Evolutionary conservation across 129 eudicot species (phyloP).

Genomic region (Cynara cardunculus): DNA sequence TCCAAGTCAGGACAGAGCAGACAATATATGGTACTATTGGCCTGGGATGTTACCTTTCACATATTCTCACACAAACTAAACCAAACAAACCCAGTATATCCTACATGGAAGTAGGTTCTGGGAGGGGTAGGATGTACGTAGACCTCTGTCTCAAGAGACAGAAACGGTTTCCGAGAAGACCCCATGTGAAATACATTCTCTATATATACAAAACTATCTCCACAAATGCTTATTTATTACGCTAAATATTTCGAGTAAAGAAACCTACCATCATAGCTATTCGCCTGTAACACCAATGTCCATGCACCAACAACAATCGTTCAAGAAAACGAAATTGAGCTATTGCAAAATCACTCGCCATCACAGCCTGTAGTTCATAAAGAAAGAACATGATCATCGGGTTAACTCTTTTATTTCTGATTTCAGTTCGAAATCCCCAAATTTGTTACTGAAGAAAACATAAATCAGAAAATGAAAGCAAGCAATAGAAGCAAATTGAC

Average conservation of each 20-base stretch:
- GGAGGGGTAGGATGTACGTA: not conserved
- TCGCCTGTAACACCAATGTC: constrained; percentile 99
- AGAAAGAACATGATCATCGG: constrained; percentile 5
- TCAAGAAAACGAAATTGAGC: constrained; percentile 94
- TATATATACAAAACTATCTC: not conserved
- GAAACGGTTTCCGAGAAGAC: not conserved
- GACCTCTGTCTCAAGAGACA: not conserved
- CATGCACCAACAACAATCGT: constrained; percentile 87
- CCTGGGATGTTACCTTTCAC: too few relatives aligned
- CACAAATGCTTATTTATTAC: not conserved
- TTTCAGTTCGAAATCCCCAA: not conserved
- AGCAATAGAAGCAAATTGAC: constrained; percentile 27
- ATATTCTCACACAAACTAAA: not conserved
- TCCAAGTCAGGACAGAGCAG: too few relatives aligned
- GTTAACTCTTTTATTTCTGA: not conserved
- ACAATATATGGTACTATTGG: too few relatives aligned
- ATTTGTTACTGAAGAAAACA: not conserved
- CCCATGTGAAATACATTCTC: not conserved
- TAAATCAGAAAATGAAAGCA: not conserved
- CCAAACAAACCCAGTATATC: not conserved
- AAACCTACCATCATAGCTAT: constrained; percentile 84
- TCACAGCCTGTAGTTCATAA: constrained; percentile 66
- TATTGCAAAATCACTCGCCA: constrained; percentile 95
- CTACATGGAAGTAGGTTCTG: too few relatives aligned
- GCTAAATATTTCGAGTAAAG: constrained; percentile 1